Base-by-base conservation (phyloP, 495 filamentous ascomycete species). In the Aspergillus coremiiformis region DNA sequence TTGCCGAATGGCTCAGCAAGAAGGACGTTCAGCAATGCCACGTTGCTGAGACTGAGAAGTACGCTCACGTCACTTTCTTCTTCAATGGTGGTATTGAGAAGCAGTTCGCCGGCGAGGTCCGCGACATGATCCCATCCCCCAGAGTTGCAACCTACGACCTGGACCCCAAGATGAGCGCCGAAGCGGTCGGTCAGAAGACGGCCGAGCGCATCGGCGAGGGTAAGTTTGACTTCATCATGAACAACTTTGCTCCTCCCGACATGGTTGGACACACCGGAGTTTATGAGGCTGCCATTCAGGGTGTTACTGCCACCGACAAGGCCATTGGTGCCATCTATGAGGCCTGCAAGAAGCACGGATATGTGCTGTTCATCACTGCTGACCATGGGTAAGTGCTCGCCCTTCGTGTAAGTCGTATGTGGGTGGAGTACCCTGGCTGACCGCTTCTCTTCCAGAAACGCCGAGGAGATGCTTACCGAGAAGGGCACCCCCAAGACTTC, bases 261-360 rank as follows among this genome's bases (percentile, higher is more conserved):
- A 98, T 98, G 93, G 93, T 98, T 55, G 93, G 93, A 59, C 93
- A 98, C 75, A 98, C 93, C 9, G 93, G 93, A 61, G 90, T 96
- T 55, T 97, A 96, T 68, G 80, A 95, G 64, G 93, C 93, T n/a
- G 94, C 93, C 49, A 89, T 97, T 54, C 58, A 90, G 62, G 93
- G 84, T 61, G 84, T 86, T 59, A 74, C 80, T 51, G 85, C 89
- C 54, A 97, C 93, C 32, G 93, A 98, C 63, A 84, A 84, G 73
- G 93, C 89, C 27, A 97, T 98, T 61, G 91, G 90, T 55, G 79
- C 84, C 66, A 86, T 98, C 57, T 90, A 84, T 57, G 90, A 97
- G 61, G 83, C 82, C 24, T 96, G 92, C 81, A 95, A 94, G 79
- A 84, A 92, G 75, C 75, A 88, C 64, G 85, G 84, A 44, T 98